These are phyloP conservation scores for Aaosphaeria arxii DNA, from an alignment of 2,329 filamentous ascomycete genomes.

Conservation along the genomic window DNA sequence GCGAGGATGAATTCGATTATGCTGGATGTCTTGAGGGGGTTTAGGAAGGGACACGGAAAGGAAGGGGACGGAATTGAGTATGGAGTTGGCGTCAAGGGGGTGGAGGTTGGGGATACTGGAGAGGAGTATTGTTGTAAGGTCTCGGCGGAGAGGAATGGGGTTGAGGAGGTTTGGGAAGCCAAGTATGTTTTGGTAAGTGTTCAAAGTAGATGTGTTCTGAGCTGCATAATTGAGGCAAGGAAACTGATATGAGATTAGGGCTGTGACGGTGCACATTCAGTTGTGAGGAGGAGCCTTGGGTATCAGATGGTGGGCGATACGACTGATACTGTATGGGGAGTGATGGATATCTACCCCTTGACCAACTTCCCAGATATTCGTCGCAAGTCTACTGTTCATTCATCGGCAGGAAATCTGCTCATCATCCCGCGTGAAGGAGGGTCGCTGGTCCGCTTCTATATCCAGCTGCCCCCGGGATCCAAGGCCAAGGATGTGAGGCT, in stretches of 20 bases:
- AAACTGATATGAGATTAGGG: constrained; percentile 26
- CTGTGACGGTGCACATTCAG: constrained; percentile 54
- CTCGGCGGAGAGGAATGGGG: constrained; percentile 27
- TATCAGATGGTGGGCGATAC: constrained; percentile 60
- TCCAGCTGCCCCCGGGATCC: constrained; percentile 53
- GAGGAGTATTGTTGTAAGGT: constrained; percentile 32
- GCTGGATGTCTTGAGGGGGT: constrained; percentile 49
- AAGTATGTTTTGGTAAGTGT: constrained; percentile 37
- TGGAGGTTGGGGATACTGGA: constrained; percentile 49
- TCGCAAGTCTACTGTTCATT: constrained; percentile 49
- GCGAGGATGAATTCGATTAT: constrained; percentile 64
- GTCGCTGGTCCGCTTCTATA: constrained; percentile 60
- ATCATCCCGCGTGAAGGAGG: constrained; percentile 55
- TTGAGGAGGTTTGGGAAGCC: constrained; percentile 28
- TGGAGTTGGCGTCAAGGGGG: constrained; percentile 48
- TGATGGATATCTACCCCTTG: constrained; percentile 51
- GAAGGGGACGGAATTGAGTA: constrained; percentile 51
- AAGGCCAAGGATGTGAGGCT: constrained; percentile 53
- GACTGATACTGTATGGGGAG: constrained; percentile 57
- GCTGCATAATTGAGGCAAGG: constrained; percentile 1
- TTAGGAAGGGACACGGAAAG: constrained; percentile 32
- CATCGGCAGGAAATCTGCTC: constrained; percentile 44
- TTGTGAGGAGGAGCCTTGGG: constrained; percentile 50
- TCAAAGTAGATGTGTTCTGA: too few relatives aligned
- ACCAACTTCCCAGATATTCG: constrained; percentile 52